Evolutionary conservation across 1,284 basidiomycete genomes (phyloP), one percentile per base, ranked within the genome.

Genomic region (Polyporus tsugae): DNA sequence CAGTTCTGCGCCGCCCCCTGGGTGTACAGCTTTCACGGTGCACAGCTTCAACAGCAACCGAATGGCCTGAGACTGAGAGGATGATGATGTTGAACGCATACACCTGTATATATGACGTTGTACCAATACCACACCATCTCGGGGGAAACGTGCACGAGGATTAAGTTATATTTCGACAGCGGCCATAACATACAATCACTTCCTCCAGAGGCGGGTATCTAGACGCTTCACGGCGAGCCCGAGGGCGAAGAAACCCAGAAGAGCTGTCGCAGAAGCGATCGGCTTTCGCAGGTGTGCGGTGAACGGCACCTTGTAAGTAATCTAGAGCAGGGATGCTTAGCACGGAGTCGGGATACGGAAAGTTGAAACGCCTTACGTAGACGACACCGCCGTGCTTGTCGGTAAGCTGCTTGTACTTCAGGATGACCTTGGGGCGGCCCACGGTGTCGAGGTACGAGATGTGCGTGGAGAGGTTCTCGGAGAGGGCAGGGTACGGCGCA

Each of bases 371-470:
- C 84, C 92, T 74, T 73, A 94, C 92, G 78, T 90, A 92, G 74
- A 96, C 88, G 63, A 86, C 83, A 64, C 89, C 88, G 11, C 87
- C 87, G 78, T 98, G 96, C 74, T 87, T 90, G 76, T 94, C 89
- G 0, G 95, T 96, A 68, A 96, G 84, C 67, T 91, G 82, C 55
- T 87, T 81, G 82, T 96, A 97, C 63, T 85, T 81, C 70, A 99
- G 84, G 2, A 87, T 88, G 63, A 99, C 82, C 4, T 87, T 85
- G 3, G 95, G 95, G 49, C 97, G 91, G 25, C 98, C 97, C 29
- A 87, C 87, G n/a, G 96, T 96, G 80, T 99, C 97, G 49, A 99
- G 89, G 81, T 98, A 99, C 7, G 95, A 95, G 72, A 89, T 89
- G 77, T 95, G 92, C 13, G 86, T 91, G 10, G 87, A 86, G 65